A percentile compares a stretch with the other conserved stretches of the same genome.
Conservation (phyloP, 1,284 basidiomycete species). For the Chalciporus piperatoides region DNA sequence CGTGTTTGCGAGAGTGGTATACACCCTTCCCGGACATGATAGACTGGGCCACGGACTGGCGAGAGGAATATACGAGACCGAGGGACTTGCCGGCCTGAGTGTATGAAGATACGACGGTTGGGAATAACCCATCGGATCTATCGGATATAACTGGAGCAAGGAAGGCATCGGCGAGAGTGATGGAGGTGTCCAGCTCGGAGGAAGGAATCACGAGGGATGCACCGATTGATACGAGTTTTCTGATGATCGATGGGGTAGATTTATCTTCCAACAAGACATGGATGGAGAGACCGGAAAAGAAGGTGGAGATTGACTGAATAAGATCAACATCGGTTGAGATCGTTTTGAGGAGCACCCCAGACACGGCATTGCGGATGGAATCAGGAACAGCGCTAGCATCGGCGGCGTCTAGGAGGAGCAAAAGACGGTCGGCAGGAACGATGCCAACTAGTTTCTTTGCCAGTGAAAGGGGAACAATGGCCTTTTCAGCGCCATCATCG, state of each 20-base stretch:
- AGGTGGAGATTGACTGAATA: slow-evolving; percentile 68
- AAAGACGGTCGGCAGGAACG: slow-evolving; percentile 69
- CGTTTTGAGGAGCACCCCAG: slow-evolving; percentile 75
- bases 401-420: slow-evolving; percentile 70
- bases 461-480: slow-evolving; percentile 65
- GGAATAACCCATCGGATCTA: slow-evolving; percentile 88
- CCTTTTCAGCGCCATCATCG: slow-evolving; percentile 74
- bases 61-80: slow-evolving; percentile 97
- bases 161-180: slow-evolving; percentile 85
- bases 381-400: slow-evolving; percentile 74
- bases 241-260: slow-evolving; percentile 53
- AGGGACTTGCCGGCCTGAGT: slow-evolving; percentile 74
- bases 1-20: slow-evolving; percentile 96
- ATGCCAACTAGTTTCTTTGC: slow-evolving; percentile 65
- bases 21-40: slow-evolving; percentile 89
- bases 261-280: slow-evolving; percentile 57
- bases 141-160: slow-evolving; percentile 82
- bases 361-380: slow-evolving; percentile 65
- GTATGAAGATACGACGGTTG: slow-evolving; percentile 83
- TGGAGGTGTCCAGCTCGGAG: slow-evolving; percentile 58
- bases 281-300: slow-evolving; percentile 63
- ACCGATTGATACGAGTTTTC: slow-evolving; percentile 54
- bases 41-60: slow-evolving; percentile 81
- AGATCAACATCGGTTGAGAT: slow-evolving; percentile 63
- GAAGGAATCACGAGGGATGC: slow-evolving; percentile 72